Percentiles rank a stretch among this genome's conserved stretches.
Conservation (phyloP, 352 stramenopile species). For the Pythium oligandrum region DNA sequence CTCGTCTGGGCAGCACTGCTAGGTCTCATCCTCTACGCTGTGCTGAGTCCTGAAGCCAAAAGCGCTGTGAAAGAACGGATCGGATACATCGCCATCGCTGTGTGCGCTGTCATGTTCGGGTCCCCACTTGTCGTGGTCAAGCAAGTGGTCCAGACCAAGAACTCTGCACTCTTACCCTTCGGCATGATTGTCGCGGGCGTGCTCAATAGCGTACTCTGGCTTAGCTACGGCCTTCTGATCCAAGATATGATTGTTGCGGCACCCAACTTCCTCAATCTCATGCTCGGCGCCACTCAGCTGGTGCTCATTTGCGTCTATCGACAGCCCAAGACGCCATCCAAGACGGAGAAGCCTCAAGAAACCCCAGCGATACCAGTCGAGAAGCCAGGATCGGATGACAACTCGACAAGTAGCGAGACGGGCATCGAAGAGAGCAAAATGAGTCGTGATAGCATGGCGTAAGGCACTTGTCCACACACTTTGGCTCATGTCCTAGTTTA, state of each 20-base stretch:
- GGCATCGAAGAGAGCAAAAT: too few species aligned
- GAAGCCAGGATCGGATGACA: too few species aligned
- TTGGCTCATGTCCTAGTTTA: too few species aligned
- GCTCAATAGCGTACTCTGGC: conserved; percentile 47
- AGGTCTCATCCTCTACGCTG: conserved; percentile 25
- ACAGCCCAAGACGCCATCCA: too few species aligned
- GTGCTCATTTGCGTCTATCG: conserved; percentile 25
- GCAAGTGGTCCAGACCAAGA: conserved; percentile 42
- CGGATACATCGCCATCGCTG: conserved; percentile 36
- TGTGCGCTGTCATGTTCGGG: conserved; percentile 50
- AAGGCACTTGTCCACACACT: too few species aligned
- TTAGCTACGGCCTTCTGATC: conserved; percentile 43
- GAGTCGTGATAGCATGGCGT: too few species aligned
- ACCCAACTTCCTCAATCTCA: conserved; percentile 47
- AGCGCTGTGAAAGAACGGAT: conserved; percentile 26
- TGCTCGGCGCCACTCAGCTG: conserved; percentile 42
- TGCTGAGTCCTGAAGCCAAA: conserved; percentile 12
- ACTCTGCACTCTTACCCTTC: conserved; percentile 33
- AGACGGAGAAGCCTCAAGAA: too few species aligned
- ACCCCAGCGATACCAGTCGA: too few species aligned
- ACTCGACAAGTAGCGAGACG: too few species aligned
- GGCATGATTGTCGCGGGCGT: conserved; percentile 45
- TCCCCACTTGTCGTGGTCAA: conserved; percentile 49
- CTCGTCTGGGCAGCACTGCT: conserved; percentile 21
- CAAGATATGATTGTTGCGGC: conserved; percentile 42